phyloP scores from a whole-genome alignment of 768 basidiomycete species.

The Fomitopsis pulvina region DNA sequence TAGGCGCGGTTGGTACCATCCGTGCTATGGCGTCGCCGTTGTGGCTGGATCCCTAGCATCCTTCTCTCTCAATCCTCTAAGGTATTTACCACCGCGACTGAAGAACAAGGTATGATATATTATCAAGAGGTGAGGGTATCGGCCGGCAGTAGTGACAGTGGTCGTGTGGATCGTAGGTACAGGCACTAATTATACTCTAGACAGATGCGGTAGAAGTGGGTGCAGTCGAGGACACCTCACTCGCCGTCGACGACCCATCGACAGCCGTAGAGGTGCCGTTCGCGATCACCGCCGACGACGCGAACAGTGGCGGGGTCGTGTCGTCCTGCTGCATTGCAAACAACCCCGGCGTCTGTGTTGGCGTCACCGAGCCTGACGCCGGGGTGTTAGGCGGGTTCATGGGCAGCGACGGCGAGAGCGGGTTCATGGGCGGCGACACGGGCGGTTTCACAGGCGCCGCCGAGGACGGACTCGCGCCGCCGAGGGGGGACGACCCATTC shows the following conservation, averaged over 20 bases:
- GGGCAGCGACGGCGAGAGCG: conserved; percentile 12
- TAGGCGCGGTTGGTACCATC: too few relatives aligned
- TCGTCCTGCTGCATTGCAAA: conserved; percentile 6
- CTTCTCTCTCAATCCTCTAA: too few relatives aligned
- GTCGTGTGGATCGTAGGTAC: too few relatives aligned
- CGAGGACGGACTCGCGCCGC: not conserved
- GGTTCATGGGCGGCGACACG: conserved; percentile 11
- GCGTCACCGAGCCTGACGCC: not conserved
- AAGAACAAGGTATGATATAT: too few relatives aligned
- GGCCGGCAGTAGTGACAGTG: too few relatives aligned
- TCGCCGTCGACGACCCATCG: not conserved
- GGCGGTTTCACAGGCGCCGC: conserved; percentile 2
- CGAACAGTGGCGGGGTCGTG: not conserved
- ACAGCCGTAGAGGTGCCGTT: not conserved
- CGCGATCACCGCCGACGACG: not conserved
- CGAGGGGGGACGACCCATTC: not conserved
- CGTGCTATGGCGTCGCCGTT: too few relatives aligned
- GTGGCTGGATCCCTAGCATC: too few relatives aligned
- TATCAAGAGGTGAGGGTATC: too few relatives aligned
- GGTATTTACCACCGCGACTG: too few relatives aligned
- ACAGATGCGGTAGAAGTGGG: not conserved
- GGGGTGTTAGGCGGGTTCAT: conserved; percentile 18
- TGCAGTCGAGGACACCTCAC: not conserved
- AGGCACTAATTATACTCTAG: too few relatives aligned
- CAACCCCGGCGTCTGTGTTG: conserved; percentile 5